Percentiles rank a stretch among this genome's conserved stretches.
phyloP scores from a whole-genome alignment of 202 grass and related monocot species.

The Sporobolus alterniflorus region DNA sequence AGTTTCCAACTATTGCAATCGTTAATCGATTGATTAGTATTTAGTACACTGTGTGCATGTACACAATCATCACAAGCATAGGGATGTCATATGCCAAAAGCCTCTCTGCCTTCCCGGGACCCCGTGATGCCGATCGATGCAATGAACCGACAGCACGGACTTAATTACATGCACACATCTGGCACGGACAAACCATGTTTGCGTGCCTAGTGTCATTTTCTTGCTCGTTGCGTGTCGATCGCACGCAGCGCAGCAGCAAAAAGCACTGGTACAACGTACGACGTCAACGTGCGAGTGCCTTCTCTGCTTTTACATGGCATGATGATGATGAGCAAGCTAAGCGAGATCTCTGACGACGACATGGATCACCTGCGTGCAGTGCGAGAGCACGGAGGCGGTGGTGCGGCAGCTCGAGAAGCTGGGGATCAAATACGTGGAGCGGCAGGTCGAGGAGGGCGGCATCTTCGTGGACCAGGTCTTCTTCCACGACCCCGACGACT shows the following conservation, averaged over 20 bases:
- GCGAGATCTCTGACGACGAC: not conserved
- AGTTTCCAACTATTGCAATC: not conserved
- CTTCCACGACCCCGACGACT: slow-evolving; percentile 94
- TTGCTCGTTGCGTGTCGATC: not conserved
- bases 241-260: not conserved
- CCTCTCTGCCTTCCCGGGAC: not conserved
- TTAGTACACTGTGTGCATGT: not conserved
- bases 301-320: not conserved
- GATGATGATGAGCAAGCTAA: not conserved
- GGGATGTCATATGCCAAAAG: too few species aligned
- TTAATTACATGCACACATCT: slow-evolving; percentile 10
- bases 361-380: slow-evolving; percentile 36
- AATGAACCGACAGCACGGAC: not conserved
- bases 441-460: slow-evolving; percentile 72
- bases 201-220: not conserved
- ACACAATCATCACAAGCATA: not conserved
- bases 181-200: not conserved
- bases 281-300: not conserved
- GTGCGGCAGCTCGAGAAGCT: slow-evolving; percentile 74
- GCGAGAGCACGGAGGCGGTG: slow-evolving; percentile 82
- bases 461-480: slow-evolving; percentile 91
- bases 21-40: not conserved
- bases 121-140: not conserved
- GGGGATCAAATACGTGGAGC: slow-evolving; percentile 49
- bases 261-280: not conserved